Evolutionary conservation across 1,284 basidiomycete species (phyloP).

Genomic region (Marasmius tenuissimus): DNA sequence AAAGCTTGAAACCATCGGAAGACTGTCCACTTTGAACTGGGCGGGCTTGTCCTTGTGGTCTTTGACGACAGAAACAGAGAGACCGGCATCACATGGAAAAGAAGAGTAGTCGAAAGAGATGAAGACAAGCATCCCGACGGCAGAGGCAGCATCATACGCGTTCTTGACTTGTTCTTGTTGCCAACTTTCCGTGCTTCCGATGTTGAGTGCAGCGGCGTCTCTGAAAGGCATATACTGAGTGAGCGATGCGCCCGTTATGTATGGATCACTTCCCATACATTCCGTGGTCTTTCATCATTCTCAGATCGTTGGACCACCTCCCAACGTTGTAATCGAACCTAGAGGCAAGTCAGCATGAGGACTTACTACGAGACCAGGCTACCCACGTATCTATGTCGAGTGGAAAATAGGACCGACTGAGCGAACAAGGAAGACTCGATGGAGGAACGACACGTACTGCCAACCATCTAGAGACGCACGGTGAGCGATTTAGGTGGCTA

Average conservation of each 20-base stretch:
- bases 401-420: slow-evolving; percentile 3
- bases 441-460: slow-evolving; percentile 31
- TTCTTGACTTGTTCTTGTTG: slow-evolving; percentile 34
- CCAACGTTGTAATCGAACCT: background rate
- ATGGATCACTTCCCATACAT: background rate
- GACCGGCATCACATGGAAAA: slow-evolving; percentile 31
- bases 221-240: slow-evolving; percentile 21
- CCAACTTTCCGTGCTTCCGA: slow-evolving; percentile 36
- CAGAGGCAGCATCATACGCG: slow-evolving; percentile 38
- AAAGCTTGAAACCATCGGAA: slow-evolving; percentile 41
- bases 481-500: background rate
- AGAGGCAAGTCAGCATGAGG: background rate
- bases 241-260: background rate
- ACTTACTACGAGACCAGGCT: background rate
- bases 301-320: background rate
- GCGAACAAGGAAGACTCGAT: background rate
- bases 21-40: slow-evolving; percentile 41
- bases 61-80: slow-evolving; percentile 33
- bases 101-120: slow-evolving; percentile 44
- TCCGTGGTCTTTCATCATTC: background rate
- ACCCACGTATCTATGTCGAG: slow-evolving; percentile 38
- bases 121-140: slow-evolving; percentile 38
- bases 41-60: slow-evolving; percentile 31
- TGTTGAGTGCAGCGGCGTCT: slow-evolving; percentile 45
- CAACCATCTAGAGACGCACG: slow-evolving; percentile 36